Evolutionary conservation across 2,329 filamentous ascomycete species (phyloP).

Genomic region (Aurifilum marmelostoma): DNA sequence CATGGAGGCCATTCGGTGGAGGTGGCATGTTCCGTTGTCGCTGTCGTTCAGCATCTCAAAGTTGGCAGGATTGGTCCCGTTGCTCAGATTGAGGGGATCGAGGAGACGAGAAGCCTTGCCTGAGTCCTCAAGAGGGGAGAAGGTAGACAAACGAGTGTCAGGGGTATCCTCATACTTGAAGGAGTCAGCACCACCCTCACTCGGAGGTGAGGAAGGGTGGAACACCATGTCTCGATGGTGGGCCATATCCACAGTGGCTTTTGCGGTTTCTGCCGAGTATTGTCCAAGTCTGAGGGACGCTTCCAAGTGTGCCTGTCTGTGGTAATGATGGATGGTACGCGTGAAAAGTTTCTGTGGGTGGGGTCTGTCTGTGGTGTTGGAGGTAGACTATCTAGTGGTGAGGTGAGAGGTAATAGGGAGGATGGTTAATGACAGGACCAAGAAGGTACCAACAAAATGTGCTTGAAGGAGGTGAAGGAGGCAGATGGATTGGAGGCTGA

Average conservation of each 20-base stretch:
- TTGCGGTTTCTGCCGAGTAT: conserved; percentile 2
- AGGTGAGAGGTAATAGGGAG: background rate
- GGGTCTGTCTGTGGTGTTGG: background rate
- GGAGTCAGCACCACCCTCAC: conserved; percentile 59
- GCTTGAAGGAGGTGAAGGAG: background rate
- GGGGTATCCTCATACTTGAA: conserved; percentile 61
- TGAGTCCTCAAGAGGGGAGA: conserved; percentile 63
- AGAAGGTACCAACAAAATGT: background rate
- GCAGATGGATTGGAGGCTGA: background rate
- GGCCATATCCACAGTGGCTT: conserved; percentile 16
- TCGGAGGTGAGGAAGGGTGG: conserved; percentile 54
- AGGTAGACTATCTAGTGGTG: conserved; percentile 2
- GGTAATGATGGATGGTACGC: background rate
- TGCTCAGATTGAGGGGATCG: conserved; percentile 38
- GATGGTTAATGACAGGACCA: background rate
- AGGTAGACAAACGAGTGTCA: conserved; percentile 64
- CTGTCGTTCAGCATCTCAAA: conserved; percentile 22
- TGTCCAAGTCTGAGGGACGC: background rate
- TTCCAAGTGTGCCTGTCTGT: background rate
- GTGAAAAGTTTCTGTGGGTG: background rate
- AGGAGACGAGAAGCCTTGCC: conserved; percentile 47
- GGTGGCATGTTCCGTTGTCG: background rate
- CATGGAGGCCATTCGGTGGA: conserved; percentile 24
- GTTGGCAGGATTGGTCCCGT: conserved; percentile 36
- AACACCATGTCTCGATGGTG: conserved; percentile 47